phyloP scores from a whole-genome alignment of 441 rosid genomes.

The Manihot esculenta region DNA sequence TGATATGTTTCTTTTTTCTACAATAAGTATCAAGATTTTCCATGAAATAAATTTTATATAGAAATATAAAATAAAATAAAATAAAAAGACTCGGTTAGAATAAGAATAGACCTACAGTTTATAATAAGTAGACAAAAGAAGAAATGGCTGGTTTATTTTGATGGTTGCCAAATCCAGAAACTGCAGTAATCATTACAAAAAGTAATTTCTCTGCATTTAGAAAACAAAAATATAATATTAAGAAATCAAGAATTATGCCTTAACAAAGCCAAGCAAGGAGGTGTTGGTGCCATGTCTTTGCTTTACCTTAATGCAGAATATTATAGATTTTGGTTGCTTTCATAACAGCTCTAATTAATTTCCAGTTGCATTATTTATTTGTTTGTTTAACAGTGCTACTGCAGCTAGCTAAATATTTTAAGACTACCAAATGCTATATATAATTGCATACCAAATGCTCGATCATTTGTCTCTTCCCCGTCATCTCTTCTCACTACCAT shows the following conservation, averaged over 20 bases:
- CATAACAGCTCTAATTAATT: too few species aligned
- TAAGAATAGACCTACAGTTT: too few species aligned
- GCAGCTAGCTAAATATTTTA: neutral
- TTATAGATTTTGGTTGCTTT: constrained; percentile 16
- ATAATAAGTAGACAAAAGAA: too few species aligned
- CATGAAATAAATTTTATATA: constrained; percentile 9
- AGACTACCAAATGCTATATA: too few species aligned
- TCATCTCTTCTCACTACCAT: neutral
- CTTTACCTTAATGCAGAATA: constrained; percentile 18
- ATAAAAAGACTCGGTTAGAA: too few species aligned
- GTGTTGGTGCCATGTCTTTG: constrained; percentile 12
- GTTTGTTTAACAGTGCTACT: too few species aligned
- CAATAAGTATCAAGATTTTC: constrained; percentile 3
- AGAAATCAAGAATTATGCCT: constrained; percentile 17
- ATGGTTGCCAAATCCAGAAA: too few species aligned
- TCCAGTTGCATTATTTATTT: too few species aligned
- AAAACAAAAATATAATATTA: too few species aligned
- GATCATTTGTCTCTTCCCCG: neutral
- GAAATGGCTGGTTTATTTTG: too few species aligned
- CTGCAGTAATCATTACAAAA: too few species aligned
- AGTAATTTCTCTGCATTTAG: too few species aligned
- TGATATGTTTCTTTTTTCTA: neutral
- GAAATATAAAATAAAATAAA: constrained; percentile 3
- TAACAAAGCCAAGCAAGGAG: constrained; percentile 25
- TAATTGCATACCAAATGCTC: neutral